Conservation (phyloP, 768 basidiomycete species). For the Serpula lacrymans region DNA sequence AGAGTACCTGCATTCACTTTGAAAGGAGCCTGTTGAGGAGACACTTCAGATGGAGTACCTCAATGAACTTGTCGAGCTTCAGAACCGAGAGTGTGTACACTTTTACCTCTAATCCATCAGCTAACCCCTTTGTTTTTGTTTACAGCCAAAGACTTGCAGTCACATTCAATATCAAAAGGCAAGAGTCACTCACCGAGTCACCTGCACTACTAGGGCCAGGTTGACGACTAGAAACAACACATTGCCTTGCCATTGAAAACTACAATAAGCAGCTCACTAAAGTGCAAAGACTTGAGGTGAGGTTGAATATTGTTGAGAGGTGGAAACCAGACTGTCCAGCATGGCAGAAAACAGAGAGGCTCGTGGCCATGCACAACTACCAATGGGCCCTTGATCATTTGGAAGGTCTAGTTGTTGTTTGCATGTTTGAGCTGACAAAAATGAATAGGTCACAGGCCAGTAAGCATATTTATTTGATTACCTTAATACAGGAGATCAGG, state of each 20-base stretch:
- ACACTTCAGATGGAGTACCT: constrained; percentile 10
- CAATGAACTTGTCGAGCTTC: too few species aligned
- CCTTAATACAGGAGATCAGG: too few species aligned
- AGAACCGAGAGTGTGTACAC: too few species aligned
- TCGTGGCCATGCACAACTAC: constrained; percentile 6
- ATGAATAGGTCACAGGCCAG: constrained; percentile 17
- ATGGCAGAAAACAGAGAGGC: constrained; percentile 8
- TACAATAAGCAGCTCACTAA: constrained; percentile 9
- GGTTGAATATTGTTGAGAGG: constrained; percentile 12
- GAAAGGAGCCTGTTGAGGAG: constrained; percentile 8
- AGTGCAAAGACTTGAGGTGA: constrained; percentile 15
- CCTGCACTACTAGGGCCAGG: too few species aligned
- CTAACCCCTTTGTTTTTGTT: too few species aligned
- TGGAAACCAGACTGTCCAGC: constrained; percentile 11
- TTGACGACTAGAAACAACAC: too few species aligned
- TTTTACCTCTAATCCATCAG: too few species aligned
- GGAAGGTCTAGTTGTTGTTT: constrained; percentile 10
- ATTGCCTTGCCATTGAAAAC: constrained; percentile 7
- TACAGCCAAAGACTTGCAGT: too few species aligned
- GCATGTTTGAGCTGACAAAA: constrained; percentile 18
- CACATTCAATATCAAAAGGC: too few species aligned
- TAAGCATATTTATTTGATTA: constrained; percentile 3
- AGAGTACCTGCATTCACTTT: constrained; percentile 1
- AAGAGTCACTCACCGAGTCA: too few species aligned
- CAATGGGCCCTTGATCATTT: constrained; percentile 10